Conservation (phyloP, 352 stramenopile genomes). For the Phytophthora hybrid region DNA sequence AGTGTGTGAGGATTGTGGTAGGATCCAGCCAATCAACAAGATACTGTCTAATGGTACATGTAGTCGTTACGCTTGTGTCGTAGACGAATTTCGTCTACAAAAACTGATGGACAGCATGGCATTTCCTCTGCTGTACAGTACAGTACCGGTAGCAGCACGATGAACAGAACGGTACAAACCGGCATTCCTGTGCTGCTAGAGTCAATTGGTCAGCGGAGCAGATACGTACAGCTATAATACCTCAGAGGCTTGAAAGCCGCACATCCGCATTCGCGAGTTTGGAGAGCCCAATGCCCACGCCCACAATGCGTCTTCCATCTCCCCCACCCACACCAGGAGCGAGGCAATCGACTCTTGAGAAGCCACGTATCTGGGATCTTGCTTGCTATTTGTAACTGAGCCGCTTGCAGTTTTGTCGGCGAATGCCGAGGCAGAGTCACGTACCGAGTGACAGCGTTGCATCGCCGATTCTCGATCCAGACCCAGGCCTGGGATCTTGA, state of each 20-base stretch:
- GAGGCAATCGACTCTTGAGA: too few relatives aligned
- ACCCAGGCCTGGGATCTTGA: neutral
- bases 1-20: neutral
- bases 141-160: too few relatives aligned
- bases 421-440: neutral
- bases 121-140: too few relatives aligned
- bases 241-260: too few relatives aligned
- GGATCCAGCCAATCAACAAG: neutral
- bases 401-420: neutral
- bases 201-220: neutral
- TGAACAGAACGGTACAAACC: neutral
- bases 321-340: too few relatives aligned
- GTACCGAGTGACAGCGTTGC: neutral
- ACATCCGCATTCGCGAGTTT: neutral
- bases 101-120: neutral
- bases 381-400: neutral
- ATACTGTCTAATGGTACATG: neutral
- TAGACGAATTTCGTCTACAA: constrained; percentile 1
- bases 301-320: too few relatives aligned
- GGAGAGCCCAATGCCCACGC: neutral
- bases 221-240: neutral
- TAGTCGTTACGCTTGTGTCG: neutral
- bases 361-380: neutral
- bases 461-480: neutral
- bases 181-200: neutral